Base-by-base conservation (phyloP, 495 filamentous ascomycete species). In the Mytilinidion resinicola region DNA sequence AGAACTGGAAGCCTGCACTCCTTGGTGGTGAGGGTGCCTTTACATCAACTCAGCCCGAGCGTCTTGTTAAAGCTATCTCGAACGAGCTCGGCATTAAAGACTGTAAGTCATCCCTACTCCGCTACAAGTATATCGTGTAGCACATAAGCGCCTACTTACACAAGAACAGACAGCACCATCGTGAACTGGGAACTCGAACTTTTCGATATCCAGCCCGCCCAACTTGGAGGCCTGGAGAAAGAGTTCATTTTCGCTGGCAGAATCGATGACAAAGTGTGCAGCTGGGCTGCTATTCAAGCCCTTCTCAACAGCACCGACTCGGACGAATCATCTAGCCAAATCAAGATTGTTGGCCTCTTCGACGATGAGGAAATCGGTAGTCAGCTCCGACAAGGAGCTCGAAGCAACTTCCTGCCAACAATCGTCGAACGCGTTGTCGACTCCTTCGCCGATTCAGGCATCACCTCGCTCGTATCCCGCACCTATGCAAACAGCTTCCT, bases 101-200 rank as follows among this genome's bases (percentile, higher is more conserved):
- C 66, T 77, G 77, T 73, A 74, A 74, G 52, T 57, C 4, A 49
- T 35, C 34, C 20, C 49, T 43, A 3, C 33, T 8, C 17, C 39
- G 7, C 39, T 33, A 19, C 21, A 30, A 1, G 9, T 49, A 20
- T 17, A 9, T 9, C 8, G 12, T 9, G 21, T 14, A 49, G 8
- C 6, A 21, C 15, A 17, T 49, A 19, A 8, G 14, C 21, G 5
- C 25, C 12, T 12, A 25, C 5, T 25, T 25, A 49, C 8, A 25
- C 21, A 6, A 21, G 1, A 11, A 12, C 49, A 70, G 69, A 78
- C 63, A 77, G 73, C 71, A 81, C 76, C 53, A 96, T 98, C 58
- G 73, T 96, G 25, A 92, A 89, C 72, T 98, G 93, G 93, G 93
- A 98, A 66, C 82, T 96, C n/a, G 93, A 98, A 71, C 85, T 98